Evolutionary conservation across 139 green algal genomes (phyloP).

Genomic region (Chlorella ohadii): DNA sequence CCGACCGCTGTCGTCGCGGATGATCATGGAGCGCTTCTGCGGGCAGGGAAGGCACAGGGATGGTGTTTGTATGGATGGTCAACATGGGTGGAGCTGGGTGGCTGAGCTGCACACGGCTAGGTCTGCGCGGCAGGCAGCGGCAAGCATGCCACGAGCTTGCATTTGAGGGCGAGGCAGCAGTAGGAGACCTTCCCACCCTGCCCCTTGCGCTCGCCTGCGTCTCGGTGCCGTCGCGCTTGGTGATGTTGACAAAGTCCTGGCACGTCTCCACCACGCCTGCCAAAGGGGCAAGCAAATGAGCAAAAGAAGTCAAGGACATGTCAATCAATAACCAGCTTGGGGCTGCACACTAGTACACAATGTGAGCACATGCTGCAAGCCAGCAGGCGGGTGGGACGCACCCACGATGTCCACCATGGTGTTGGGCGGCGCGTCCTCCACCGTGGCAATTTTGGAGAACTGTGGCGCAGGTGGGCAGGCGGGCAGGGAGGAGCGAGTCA

Average conservation of each 20-base stretch:
- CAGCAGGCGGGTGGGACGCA: neutral
- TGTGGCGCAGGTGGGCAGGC: conserved; percentile 36
- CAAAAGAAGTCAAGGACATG: no score
- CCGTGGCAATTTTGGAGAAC: conserved; percentile 82
- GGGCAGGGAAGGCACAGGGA: neutral
- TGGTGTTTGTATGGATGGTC: no score
- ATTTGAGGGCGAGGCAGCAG: no score
- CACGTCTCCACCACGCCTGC: conserved; percentile 79
- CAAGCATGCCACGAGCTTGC: no score
- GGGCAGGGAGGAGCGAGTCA: neutral
- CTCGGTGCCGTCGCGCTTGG: conserved; percentile 84
- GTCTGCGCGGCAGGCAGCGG: no score
- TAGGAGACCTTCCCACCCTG: no score
- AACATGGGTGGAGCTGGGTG: no score
- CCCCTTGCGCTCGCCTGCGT: conserved; percentile 16
- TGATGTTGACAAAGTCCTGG: conserved; percentile 69
- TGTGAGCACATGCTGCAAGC: neutral
- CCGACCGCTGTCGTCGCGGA: conserved; percentile 79
- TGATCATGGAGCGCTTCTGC: conserved; percentile 80
- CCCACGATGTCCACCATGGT: conserved; percentile 89
- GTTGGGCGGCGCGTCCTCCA: conserved; percentile 75
- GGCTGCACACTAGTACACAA: no score
- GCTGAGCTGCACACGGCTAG: no score
- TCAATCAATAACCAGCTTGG: no score
- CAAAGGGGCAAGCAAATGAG: no score